phyloP scores from a whole-genome alignment of 108 stramenopile genomes.

The Pseudonitzschia delicatissima region DNA sequence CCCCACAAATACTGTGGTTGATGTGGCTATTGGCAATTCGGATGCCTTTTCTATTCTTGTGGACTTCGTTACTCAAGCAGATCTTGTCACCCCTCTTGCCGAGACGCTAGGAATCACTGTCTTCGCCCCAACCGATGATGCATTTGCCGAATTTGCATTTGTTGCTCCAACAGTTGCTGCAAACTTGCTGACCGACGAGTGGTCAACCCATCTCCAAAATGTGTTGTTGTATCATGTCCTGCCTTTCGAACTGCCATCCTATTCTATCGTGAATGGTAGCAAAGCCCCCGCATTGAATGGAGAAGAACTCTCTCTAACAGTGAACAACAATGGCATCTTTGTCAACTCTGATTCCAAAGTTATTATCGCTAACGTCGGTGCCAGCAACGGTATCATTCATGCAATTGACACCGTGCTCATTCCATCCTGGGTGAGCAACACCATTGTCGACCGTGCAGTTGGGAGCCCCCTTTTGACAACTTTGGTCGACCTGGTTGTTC shows the following conservation, averaged over 20 bases:
- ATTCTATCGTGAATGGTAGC: neutral
- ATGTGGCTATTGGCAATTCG: too few species aligned
- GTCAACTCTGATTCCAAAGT: too few species aligned
- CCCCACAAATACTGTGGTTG: too few species aligned
- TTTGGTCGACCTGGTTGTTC: neutral
- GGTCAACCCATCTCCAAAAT: neutral
- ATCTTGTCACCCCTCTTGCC: too few species aligned
- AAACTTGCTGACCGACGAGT: neutral
- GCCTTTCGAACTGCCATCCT: neutral
- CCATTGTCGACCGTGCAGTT: neutral
- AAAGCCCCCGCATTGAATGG: neutral
- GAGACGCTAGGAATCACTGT: too few species aligned
- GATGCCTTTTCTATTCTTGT: too few species aligned
- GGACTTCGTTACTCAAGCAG: too few species aligned
- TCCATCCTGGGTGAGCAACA: neutral
- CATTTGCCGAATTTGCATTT: neutral
- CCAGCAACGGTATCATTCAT: slow-evolving; percentile 5
- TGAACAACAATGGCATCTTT: too few species aligned
- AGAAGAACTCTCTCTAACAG: too few species aligned
- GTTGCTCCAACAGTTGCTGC: too few species aligned
- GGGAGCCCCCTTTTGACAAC: neutral
- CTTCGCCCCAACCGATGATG: neutral
- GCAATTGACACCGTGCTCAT: neutral
- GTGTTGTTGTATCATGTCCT: neutral
- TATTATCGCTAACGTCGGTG: neutral